Conservation (phyloP, 2,329 filamentous ascomycete species). For the Fusarium setosum region DNA sequence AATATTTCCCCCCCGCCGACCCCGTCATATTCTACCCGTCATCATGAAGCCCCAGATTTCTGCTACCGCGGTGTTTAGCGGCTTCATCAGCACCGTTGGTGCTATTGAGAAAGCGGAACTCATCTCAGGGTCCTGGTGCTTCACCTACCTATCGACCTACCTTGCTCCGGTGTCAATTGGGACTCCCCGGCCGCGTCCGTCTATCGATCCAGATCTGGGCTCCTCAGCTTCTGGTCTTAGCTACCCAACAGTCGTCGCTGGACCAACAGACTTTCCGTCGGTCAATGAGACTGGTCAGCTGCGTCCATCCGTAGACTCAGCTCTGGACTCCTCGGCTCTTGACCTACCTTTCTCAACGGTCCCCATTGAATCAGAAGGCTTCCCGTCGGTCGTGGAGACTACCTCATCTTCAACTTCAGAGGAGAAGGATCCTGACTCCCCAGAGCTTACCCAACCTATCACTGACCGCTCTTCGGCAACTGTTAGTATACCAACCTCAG, state of each 20-base stretch:
- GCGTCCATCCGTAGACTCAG: background rate
- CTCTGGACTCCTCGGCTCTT: background rate
- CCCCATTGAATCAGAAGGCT: background rate
- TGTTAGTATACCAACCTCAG: background rate
- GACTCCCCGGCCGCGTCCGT: background rate
- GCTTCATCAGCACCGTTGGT: background rate
- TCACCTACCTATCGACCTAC: slow-evolving; percentile 5
- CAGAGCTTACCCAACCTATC: background rate
- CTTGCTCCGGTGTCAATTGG: background rate
- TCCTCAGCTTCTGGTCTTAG: background rate
- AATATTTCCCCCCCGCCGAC: background rate
- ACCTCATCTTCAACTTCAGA: background rate
- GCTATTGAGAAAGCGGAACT: background rate
- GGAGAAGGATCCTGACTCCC: background rate
- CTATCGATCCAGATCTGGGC: background rate
- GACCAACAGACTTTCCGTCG: background rate
- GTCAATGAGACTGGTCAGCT: background rate
- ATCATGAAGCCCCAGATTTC: background rate
- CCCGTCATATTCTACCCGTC: background rate
- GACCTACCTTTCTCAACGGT: background rate
- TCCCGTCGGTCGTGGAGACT: too few relatives aligned
- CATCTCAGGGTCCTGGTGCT: background rate
- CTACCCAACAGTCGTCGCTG: background rate
- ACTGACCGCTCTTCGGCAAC: background rate
- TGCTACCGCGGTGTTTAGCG: background rate